phyloP scores from a whole-genome alignment of 768 basidiomycete species.

The Sutorius australiensis region DNA sequence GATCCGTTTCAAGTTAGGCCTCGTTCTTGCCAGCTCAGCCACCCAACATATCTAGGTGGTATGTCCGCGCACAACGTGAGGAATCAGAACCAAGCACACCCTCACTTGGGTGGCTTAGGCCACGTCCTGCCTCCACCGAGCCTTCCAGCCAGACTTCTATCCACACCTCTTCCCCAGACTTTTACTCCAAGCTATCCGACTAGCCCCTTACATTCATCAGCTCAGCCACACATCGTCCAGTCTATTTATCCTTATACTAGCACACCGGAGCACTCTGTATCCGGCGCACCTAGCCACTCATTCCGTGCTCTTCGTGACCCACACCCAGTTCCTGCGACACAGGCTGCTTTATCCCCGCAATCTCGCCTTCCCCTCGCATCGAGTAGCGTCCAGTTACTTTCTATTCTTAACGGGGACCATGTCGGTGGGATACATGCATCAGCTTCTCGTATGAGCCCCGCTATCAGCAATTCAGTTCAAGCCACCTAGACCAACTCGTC shows the following conservation, averaged over 20 bases:
- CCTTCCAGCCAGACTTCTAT: slow-evolving; percentile 2
- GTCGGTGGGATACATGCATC: slow-evolving; percentile 8
- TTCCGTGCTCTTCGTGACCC: slow-evolving; percentile 13
- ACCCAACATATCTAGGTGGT: slow-evolving; percentile 22
- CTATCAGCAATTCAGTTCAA: slow-evolving; percentile 16
- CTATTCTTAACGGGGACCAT: slow-evolving; percentile 33
- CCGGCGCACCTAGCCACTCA: slow-evolving; percentile 7
- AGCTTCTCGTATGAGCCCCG: slow-evolving; percentile 6
- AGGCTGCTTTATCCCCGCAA: slow-evolving; percentile 9
- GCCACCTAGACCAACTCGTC: slow-evolving; percentile 20
- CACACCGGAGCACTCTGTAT: slow-evolving; percentile 5
- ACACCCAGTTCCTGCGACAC: slow-evolving; percentile 10
- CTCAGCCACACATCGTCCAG: slow-evolving; percentile 6
- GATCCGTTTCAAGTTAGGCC: slow-evolving; percentile 46
- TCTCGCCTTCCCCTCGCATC: slow-evolving; percentile 18
- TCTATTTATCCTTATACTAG: slow-evolving; percentile 15
- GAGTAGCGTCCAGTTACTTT: slow-evolving; percentile 32
- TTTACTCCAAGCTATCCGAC: slow-evolving; percentile 22
- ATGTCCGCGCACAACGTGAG: slow-evolving; percentile 4
- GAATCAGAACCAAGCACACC: slow-evolving; percentile 15
- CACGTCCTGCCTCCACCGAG: slow-evolving; percentile 4
- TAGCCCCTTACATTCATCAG: slow-evolving; percentile 8
- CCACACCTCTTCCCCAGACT: slow-evolving; percentile 14
- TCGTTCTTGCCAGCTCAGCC: slow-evolving; percentile 44
- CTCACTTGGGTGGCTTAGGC: slow-evolving; percentile 8